Conservation (phyloP, 1,284 basidiomycete genomes). For the Ceratobasidium sp. region DNA sequence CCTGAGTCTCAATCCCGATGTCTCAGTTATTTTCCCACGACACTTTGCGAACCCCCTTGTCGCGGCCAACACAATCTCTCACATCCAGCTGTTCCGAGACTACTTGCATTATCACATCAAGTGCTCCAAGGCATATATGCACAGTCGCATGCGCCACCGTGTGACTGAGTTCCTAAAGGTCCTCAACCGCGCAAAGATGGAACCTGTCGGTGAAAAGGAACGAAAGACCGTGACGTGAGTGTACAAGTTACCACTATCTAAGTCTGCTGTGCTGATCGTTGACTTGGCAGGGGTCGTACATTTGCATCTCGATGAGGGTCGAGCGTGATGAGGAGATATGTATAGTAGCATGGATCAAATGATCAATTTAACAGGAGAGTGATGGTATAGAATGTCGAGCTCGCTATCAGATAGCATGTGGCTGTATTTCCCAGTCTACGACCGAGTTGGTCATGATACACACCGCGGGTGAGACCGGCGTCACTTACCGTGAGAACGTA, state of each 20-base stretch:
- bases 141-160: slow-evolving; percentile 94
- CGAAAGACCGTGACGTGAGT: slow-evolving; percentile 89
- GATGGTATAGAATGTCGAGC: background rate
- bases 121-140: slow-evolving; percentile 99
- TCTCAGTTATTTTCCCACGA: slow-evolving; percentile 90
- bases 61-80: slow-evolving; percentile 89
- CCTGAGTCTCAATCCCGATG: background rate
- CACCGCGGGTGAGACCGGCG: slow-evolving; percentile 45
- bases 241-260: background rate
- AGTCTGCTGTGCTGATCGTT: background rate
- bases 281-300: slow-evolving; percentile 41
- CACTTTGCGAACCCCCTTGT: slow-evolving; percentile 87
- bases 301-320: slow-evolving; percentile 38
- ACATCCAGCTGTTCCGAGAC: slow-evolving; percentile 97
- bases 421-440: background rate
- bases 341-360: slow-evolving; percentile 36
- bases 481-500: slow-evolving; percentile 55
- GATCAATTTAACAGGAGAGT: slow-evolving; percentile 14
- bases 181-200: slow-evolving; percentile 97
- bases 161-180: slow-evolving; percentile 98
- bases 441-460: background rate
- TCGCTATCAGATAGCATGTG: background rate
- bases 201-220: slow-evolving; percentile 79
- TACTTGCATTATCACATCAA: slow-evolving; percentile 99
- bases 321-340: slow-evolving; percentile 12